Evolutionary conservation across 2,329 filamentous ascomycete genomes (phyloP).

Genomic region (Paradendryphiella salina): DNA sequence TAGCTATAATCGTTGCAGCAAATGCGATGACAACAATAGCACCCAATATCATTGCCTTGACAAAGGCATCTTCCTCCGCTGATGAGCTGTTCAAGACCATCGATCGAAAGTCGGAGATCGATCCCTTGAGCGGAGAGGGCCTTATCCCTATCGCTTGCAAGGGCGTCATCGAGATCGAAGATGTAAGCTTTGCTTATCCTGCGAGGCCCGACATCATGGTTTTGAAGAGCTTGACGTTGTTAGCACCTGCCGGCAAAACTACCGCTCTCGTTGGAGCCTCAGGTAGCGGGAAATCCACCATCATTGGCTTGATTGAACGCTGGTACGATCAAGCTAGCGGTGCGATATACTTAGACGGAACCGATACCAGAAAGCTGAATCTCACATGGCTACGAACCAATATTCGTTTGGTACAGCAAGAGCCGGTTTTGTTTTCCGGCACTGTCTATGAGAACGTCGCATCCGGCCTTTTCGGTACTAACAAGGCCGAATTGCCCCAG

Average conservation of each 20-base stretch:
- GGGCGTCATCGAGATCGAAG: slow-evolving; percentile 70
- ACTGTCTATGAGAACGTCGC: slow-evolving; percentile 87
- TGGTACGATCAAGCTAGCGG: slow-evolving; percentile 45
- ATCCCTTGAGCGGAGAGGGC: slow-evolving; percentile 50
- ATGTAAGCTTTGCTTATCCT: slow-evolving; percentile 90
- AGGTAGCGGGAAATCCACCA: slow-evolving; percentile 91
- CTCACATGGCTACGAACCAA: slow-evolving; percentile 89
- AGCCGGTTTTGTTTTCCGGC: slow-evolving; percentile 84
- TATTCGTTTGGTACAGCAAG: slow-evolving; percentile 87
- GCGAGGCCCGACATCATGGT: slow-evolving; percentile 86
- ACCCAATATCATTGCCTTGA: slow-evolving; percentile 77
- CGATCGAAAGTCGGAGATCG: slow-evolving; percentile 78
- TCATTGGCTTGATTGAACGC: slow-evolving; percentile 72
- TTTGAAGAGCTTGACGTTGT: slow-evolving; percentile 77
- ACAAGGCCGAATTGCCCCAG: slow-evolving; percentile 55
- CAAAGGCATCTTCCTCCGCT: slow-evolving; percentile 41
- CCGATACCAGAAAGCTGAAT: slow-evolving; percentile 77
- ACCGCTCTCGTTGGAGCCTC: slow-evolving; percentile 93
- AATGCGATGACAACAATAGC: slow-evolving; percentile 82
- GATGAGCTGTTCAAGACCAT: slow-evolving; percentile 59
- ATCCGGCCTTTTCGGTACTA: slow-evolving; percentile 73
- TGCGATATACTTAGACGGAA: slow-evolving; percentile 37
- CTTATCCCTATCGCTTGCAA: slow-evolving; percentile 24
- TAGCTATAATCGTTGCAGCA: slow-evolving; percentile 50
- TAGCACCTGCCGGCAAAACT: slow-evolving; percentile 83